Base-by-base conservation (phyloP, 345 rosid genomes). In the Melastoma malabathricum region DNA sequence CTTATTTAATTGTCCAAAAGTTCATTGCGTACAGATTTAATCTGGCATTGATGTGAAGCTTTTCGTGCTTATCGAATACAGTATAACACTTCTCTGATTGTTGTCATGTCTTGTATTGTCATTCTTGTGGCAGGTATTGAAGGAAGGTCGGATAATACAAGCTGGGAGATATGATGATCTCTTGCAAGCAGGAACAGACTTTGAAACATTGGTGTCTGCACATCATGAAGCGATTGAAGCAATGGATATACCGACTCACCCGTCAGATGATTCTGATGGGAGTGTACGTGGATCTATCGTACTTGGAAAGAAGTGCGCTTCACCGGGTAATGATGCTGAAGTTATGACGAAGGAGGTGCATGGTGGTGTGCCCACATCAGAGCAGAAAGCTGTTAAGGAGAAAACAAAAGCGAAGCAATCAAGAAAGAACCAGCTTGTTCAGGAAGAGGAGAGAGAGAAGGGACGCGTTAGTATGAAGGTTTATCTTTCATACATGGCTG, bases 381-480 rank as follows among this genome's bases (percentile, higher is more conserved):
- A 85, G 50, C 74, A 79, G 69, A 93, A 83, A 72, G 81, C 71
- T 46, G 73, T 83, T 18, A 80, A 83, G 73, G 92, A 81, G 72
- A 83, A 80, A 63, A 93, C 85, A 85, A 87, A 87, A 74, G 80
- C 66, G 15, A 93, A 93, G 64, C 89, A 94, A 3, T 63, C 87
- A 10, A 77, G 95, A 59, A 93, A 80, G 71, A 93, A 88, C 47
- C 99, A 93, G 75, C 94, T 88, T 56, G 95, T 81, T 68, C 97
- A 88, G 72, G 99, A 93, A 71, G 99, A 93, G 79, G 99, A 93
- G 80, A 75, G 99, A 67, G 90, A 84, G 54, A 79, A 89, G 58
- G 99, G 99, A 59, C 74, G 86, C 69, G 86, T 93, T 55, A 93
- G 82, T 78, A 85, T 93, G 99, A 93, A 75, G 76, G 95, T 93